These are phyloP conservation scores for Scalesia atractyloides DNA, from an alignment of 129 eudicot species.

Conservation along the genomic window DNA sequence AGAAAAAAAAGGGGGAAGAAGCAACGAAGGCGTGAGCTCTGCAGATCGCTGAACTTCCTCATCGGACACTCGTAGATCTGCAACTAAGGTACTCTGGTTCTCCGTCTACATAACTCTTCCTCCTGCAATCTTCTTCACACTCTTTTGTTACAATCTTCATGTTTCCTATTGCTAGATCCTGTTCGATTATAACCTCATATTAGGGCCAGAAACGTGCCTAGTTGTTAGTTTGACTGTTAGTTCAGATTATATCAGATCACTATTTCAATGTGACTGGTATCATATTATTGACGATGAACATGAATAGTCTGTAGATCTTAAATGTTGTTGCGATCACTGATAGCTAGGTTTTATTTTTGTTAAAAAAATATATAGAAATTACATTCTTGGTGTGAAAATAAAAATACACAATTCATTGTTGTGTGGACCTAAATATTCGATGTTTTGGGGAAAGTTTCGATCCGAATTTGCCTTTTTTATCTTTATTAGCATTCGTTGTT, in stretches of 20 bases:
- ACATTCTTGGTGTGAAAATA: too few relatives aligned
- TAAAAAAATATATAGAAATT: too few relatives aligned
- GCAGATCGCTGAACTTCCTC: neutral
- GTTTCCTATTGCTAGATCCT: constrained; percentile 26
- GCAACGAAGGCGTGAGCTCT: neutral
- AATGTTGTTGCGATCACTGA: constrained; percentile 5
- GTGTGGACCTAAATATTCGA: too few relatives aligned
- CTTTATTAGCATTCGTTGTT: too few relatives aligned
- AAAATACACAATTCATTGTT: too few relatives aligned
- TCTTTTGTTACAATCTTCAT: neutral
- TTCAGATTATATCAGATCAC: neutral
- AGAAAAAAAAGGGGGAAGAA: constrained; percentile 6
- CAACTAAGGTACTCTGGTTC: constrained; percentile 23
- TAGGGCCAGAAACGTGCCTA: neutral
- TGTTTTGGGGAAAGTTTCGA: neutral
- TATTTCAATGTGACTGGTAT: constrained; percentile 4
- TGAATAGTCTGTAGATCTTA: constrained; percentile 1
- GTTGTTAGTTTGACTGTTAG: neutral
- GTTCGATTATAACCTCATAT: neutral
- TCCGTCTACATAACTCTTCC: neutral
- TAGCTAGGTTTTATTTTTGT: too few relatives aligned
- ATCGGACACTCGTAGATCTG: constrained; percentile 22
- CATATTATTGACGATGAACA: neutral
- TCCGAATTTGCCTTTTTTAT: neutral
- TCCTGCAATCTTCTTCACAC: neutral